Conservation (phyloP, 2,329 filamentous ascomycete species). For the Didymella keratinophila region DNA sequence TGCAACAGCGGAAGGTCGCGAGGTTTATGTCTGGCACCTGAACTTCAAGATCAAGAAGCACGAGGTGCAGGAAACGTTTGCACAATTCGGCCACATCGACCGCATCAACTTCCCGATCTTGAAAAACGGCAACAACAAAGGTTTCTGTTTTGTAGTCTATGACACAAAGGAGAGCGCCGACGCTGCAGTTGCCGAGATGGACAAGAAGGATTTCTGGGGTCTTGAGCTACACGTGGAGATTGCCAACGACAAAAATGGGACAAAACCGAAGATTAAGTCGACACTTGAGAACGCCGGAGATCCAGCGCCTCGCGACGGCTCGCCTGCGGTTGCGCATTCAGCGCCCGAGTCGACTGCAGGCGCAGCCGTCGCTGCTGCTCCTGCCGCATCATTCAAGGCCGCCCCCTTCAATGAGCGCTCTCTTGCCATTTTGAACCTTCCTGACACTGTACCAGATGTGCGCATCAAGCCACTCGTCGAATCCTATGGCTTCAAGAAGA, state of each 20-base stretch:
- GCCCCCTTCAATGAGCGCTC: conserved; percentile 65
- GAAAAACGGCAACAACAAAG: conserved; percentile 73
- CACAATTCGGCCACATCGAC: conserved; percentile 77
- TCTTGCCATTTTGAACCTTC: conserved; percentile 82
- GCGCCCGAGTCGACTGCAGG: conserved; percentile 24
- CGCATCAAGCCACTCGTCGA: conserved; percentile 78
- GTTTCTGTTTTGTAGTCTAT: conserved; percentile 83
- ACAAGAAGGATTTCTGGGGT: conserved; percentile 73
- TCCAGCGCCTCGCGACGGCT: conserved; percentile 48
- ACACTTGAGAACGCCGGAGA: conserved; percentile 57
- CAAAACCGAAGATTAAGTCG: conserved; percentile 56
- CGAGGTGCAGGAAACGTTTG: conserved; percentile 75
- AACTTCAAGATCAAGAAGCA: conserved; percentile 78
- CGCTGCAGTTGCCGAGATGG: conserved; percentile 69
- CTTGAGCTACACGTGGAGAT: conserved; percentile 70
- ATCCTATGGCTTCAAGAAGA: conserved; percentile 75
- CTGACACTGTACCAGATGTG: conserved; percentile 90
- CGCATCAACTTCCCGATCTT: conserved; percentile 72
- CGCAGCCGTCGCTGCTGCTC: conserved; percentile 28
- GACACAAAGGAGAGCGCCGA: conserved; percentile 70
- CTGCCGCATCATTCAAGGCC: conserved; percentile 20
- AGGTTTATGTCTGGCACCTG: conserved; percentile 86
- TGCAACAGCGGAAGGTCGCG: conserved; percentile 83
- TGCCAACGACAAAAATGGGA: conserved; percentile 53
- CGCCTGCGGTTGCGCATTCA: conserved; percentile 31